phyloP scores from a whole-genome alignment of 805 yeast species.

The Clavispora asparagi region DNA sequence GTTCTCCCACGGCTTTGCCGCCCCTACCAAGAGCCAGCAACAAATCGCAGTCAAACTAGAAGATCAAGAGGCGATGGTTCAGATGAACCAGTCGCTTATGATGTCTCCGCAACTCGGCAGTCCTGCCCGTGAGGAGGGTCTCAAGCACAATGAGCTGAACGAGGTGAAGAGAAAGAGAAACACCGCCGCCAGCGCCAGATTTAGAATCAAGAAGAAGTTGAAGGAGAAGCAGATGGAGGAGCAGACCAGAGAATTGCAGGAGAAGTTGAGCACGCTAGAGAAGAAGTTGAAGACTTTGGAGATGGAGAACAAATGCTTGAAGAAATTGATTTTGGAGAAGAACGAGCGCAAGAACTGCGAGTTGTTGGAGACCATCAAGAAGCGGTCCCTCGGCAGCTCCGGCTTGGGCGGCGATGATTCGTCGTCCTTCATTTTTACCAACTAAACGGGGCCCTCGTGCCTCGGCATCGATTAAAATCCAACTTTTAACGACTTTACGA shows the following conservation, averaged over 20 bases:
- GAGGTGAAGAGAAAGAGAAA: slow-evolving; percentile 79
- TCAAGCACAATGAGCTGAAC: slow-evolving; percentile 1
- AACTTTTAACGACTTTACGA: slow-evolving; percentile 31
- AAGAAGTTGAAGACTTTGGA: slow-evolving; percentile 75
- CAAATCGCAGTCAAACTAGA: slow-evolving; percentile 6
- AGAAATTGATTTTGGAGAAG: slow-evolving; percentile 79
- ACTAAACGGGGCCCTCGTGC: slow-evolving; percentile 12
- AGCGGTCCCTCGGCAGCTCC: slow-evolving; percentile 18
- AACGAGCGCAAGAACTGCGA: slow-evolving; percentile 36
- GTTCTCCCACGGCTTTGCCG: slow-evolving; percentile 17
- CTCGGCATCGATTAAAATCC: slow-evolving; percentile 29
- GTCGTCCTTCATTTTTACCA: slow-evolving; percentile 26
- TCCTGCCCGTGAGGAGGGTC: neutral
- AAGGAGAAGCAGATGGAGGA: slow-evolving; percentile 90
- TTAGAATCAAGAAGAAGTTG: slow-evolving; percentile 85
- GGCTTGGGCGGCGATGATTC: slow-evolving; percentile 4
- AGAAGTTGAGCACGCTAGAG: slow-evolving; percentile 60
- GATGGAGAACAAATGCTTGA: slow-evolving; percentile 86
- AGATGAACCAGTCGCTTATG: neutral
- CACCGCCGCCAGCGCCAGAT: slow-evolving; percentile 93
- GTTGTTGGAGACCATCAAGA: slow-evolving; percentile 24
- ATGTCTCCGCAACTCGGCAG: neutral
- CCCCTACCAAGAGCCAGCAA: slow-evolving; percentile 8
- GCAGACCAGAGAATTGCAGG: slow-evolving; percentile 66
- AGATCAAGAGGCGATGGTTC: neutral